Percentiles rank a stretch among this genome's conserved stretches.
These are phyloP conservation scores for Pinguiococcus pyrenoidosus DNA, from an alignment of 108 stramenopile genomes.

Conservation along the genomic window DNA sequence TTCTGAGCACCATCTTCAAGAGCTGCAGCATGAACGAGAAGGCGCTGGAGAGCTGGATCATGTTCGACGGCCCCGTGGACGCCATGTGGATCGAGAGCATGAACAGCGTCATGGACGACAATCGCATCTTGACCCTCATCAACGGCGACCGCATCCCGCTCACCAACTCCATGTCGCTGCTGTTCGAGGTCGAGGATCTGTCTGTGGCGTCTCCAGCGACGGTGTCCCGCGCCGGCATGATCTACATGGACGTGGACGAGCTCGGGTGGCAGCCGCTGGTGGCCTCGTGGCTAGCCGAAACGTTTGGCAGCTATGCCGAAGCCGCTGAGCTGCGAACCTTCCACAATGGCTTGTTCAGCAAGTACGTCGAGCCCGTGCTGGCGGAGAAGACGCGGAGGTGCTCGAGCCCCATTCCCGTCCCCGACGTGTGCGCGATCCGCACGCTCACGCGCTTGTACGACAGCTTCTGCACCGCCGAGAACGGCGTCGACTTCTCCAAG, in stretches of 20 bases:
- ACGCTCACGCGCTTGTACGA: constrained; percentile 39
- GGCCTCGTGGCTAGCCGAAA: constrained; percentile 31
- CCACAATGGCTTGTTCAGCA: constrained; percentile 34
- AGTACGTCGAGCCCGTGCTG: constrained; percentile 39
- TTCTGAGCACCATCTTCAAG: constrained; percentile 51
- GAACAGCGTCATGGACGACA: constrained; percentile 62
- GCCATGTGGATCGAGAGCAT: constrained; percentile 56
- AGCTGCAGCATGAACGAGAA: constrained; percentile 42
- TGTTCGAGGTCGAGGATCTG: constrained; percentile 54
- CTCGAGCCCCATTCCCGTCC: constrained; percentile 36
- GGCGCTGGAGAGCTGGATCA: constrained; percentile 47
- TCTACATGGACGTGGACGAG: constrained; percentile 44
- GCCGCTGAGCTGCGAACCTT: constrained; percentile 18
- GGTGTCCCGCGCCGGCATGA: constrained; percentile 56
- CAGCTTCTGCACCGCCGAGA: constrained; percentile 23
- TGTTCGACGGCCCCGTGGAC: constrained; percentile 55
- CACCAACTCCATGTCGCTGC: constrained; percentile 40
- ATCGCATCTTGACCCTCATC: constrained; percentile 54
- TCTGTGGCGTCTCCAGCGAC: constrained; percentile 51
- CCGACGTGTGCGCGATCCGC: constrained; percentile 46
- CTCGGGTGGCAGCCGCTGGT: constrained; percentile 43
- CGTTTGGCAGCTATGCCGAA: background rate
- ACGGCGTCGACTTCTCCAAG: constrained; percentile 1
- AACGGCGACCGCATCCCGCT: constrained; percentile 54
- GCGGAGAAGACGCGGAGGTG: constrained; percentile 33